Evolutionary conservation across 2,329 filamentous ascomycete species (phyloP), one percentile per base, ranked within the genome.

Genomic region (Ceratocystis cacaofunesta): DNA sequence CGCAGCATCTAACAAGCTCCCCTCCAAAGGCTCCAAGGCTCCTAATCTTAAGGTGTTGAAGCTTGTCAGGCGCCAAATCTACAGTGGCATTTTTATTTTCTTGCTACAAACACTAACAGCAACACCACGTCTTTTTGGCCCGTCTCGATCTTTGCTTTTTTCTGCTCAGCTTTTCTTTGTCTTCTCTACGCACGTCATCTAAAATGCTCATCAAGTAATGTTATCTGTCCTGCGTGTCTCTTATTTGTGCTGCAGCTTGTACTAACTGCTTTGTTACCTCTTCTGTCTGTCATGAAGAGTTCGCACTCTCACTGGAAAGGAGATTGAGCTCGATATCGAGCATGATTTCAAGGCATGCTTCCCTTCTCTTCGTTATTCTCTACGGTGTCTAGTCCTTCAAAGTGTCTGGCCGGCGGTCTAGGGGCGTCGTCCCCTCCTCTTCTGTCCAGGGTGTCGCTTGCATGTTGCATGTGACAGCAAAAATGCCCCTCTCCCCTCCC

Each of bases 291-390:
- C 43, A 22, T 25, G 52, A 55, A 99, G 92, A 82, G 92, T 99
- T 75, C 89, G 94, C 74, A 99, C 94, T 69, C 86, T 99, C 69
- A 97, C 94, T 69, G 94, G 94, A 74, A 97, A 97, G 81, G 91
- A 99, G 79, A 97, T 97, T 75, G 92, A 97, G 82, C 85, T 99
- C 72, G 92, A 97, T 74, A 95, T 99, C 74, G 94, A 97, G 80
- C 82, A 85, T 64, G 87, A 90, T 73, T 95, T 95, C 82, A 96
- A 92, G 83, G 92, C 95, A 77, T 71, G 73, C 63, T n/a, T 25
- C 22, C 58, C 25, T n/a, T 52, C 41, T 7, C 36, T 22, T 30
- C 22, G 10, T 46, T 22, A 22, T 46, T n/a, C 7, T 46, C 52
- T 25, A 41, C 46, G 17, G n/a, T 28, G 22, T 5, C 12, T 15